These are phyloP conservation scores for Prunus armeniaca DNA, from an alignment of 306 rosid species.

Conservation along the genomic window DNA sequence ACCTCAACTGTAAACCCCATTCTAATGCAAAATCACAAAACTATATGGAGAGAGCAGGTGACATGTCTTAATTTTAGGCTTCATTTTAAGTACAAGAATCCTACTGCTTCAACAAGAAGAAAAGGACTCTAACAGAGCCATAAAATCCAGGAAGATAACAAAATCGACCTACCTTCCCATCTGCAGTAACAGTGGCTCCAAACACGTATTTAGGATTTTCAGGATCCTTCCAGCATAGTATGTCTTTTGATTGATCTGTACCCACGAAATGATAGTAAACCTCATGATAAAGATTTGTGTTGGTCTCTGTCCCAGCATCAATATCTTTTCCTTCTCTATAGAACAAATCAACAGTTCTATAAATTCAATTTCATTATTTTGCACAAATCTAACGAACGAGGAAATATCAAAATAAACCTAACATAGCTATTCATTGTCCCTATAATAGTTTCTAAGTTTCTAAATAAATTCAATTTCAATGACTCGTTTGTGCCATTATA, in stretches of 20 bases:
- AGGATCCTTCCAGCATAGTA: constrained; percentile 82
- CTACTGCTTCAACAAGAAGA: not conserved
- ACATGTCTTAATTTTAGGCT: not conserved
- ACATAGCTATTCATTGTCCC: not conserved
- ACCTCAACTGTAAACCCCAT: not conserved
- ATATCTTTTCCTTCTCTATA: constrained; percentile 59
- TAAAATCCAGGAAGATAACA: constrained; percentile 16
- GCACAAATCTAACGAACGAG: not conserved
- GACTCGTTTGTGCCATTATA: not conserved
- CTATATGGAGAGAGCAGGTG: not conserved
- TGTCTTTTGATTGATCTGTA: constrained; percentile 74
- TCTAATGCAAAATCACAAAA: not conserved
- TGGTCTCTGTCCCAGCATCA: constrained; percentile 92
- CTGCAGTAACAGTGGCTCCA: constrained; percentile 58
- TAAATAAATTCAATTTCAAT: not conserved
- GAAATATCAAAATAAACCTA: constrained; percentile 12
- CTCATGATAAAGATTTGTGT: constrained; percentile 70
- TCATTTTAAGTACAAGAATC: not conserved
- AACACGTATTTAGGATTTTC: constrained; percentile 75
- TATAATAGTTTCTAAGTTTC: not conserved
- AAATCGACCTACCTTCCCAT: constrained; percentile 63
- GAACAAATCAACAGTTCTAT: constrained; percentile 19
- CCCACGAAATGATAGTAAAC: constrained; percentile 84
- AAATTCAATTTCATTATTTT: constrained; percentile 7
- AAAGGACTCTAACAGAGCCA: not conserved